Evolutionary conservation across 1,284 basidiomycete species (phyloP).

Genomic region (Apiotrichum sp.): DNA sequence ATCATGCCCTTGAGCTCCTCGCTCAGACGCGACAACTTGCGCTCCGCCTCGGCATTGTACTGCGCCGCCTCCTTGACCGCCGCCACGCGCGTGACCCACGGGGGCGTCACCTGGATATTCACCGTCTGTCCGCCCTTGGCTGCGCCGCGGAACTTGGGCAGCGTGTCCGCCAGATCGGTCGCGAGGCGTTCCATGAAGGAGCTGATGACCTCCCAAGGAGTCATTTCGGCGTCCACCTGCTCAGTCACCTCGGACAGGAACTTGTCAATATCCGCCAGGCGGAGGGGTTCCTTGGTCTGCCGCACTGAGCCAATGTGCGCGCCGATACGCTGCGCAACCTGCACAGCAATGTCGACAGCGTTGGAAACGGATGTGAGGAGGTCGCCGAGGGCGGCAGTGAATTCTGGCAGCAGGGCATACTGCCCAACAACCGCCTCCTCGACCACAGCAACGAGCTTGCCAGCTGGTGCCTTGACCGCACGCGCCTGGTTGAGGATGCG

Average conservation of each 20-base stretch:
- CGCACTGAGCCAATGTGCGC: slow-evolving; percentile 70
- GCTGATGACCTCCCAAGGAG: slow-evolving; percentile 70
- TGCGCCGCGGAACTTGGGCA: slow-evolving; percentile 66
- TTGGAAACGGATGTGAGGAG: slow-evolving; percentile 68
- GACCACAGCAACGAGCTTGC: slow-evolving; percentile 76
- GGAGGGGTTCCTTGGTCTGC: slow-evolving; percentile 66
- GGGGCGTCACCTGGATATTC: slow-evolving; percentile 55
- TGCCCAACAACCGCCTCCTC: slow-evolving; percentile 70
- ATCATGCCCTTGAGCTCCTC: slow-evolving; percentile 84
- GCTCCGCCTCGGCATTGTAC: slow-evolving; percentile 85
- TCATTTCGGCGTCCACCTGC: slow-evolving; percentile 47
- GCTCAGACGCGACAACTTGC: slow-evolving; percentile 72
- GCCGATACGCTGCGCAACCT: slow-evolving; percentile 82
- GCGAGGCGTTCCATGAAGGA: slow-evolving; percentile 63
- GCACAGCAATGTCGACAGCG: slow-evolving; percentile 80
- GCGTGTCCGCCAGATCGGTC: slow-evolving; percentile 61
- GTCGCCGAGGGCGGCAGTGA: slow-evolving; percentile 65
- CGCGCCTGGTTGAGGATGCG: slow-evolving; percentile 72
- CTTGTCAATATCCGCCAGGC: slow-evolving; percentile 62
- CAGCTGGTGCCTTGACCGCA: slow-evolving; percentile 70
- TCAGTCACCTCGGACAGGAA: slow-evolving; percentile 62
- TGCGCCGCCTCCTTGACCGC: slow-evolving; percentile 76
- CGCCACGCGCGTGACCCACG: slow-evolving; percentile 83
- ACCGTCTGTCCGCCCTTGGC: slow-evolving; percentile 58
- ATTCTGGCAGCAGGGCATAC: slow-evolving; percentile 61